Evolutionary conservation across 169 alveolate species (phyloP).

Genomic region (Cryptosporidium ubiquitum): DNA sequence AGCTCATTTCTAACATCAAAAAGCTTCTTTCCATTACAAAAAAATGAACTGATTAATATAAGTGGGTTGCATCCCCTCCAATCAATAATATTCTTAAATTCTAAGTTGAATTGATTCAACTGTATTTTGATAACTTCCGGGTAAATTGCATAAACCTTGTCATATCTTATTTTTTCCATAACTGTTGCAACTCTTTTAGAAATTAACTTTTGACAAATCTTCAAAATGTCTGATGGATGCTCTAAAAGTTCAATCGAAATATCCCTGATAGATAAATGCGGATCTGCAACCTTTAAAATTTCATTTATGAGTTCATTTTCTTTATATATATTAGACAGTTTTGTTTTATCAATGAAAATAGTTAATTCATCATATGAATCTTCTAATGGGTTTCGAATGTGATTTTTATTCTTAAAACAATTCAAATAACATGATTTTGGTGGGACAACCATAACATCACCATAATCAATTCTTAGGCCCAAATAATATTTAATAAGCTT

Average conservation of each 20-base stretch:
- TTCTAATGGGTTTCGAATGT: neutral
- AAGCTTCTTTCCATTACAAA: slow-evolving; percentile 49
- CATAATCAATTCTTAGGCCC: neutral
- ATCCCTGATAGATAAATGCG: slow-evolving; percentile 53
- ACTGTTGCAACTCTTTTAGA: slow-evolving; percentile 20
- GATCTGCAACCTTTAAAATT: slow-evolving; percentile 24
- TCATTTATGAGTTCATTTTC: slow-evolving; percentile 27
- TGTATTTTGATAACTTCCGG: neutral
- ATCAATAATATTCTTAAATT: slow-evolving; percentile 13
- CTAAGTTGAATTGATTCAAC: neutral
- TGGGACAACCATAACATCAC: neutral
- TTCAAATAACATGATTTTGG: neutral
- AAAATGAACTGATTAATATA: slow-evolving; percentile 18
- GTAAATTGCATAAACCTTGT: slow-evolving; percentile 1
- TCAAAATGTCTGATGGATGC: slow-evolving; percentile 11
- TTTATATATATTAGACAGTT: neutral
- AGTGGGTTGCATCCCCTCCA: slow-evolving; percentile 63
- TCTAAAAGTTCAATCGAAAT: slow-evolving; percentile 60
- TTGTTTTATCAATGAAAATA: slow-evolving; percentile 9
- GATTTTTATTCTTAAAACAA: neutral
- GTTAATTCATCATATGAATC: slow-evolving; percentile 12
- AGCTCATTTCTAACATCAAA: slow-evolving; percentile 12
- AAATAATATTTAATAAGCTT: neutral
- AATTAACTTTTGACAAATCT: slow-evolving; percentile 5
- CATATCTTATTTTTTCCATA: slow-evolving; percentile 3